Base-by-base conservation (phyloP, 1,284 basidiomycete genomes). In the Vanrija humicola region DNA sequence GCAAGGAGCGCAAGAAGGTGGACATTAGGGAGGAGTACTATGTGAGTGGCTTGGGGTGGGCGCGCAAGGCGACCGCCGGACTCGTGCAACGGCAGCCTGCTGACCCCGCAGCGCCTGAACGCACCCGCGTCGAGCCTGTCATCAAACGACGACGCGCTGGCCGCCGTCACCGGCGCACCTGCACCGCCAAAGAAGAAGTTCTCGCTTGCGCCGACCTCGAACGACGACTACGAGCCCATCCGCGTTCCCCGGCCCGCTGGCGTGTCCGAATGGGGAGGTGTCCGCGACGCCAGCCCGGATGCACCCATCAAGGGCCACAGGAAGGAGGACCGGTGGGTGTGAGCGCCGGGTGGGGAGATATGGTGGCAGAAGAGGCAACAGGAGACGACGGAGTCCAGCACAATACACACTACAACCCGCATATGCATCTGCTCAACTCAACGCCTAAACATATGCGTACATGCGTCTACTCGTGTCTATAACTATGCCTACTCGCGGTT, bases 11-110 rank as follows among this genome's bases (percentile, higher is more conserved):
- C 74, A 89, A 88, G 78, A 88, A 85, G 78, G 86, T 98, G 56
- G 93, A 98, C 74, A 87, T 97, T 23, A 79, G 90, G 48, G 94
- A 97, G 74, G 95, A 97, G 73, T 98, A 98, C 77, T 98, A 88
- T 72, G 91, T 94, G 78, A 75, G 90, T 85, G 15, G 10, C 14
- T 6, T 19, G 34, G 28, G 6, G 9, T n/a, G 1, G n/a, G 40
- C 40, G 19, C 34, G 34, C 7, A 34, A 5, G 3, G 21, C 2
- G 21, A 5, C 21, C 21, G 21, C 21, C 21, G 21, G 21, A 3
- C 21, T 23, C 2, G 21, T 23, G 3, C 21, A 28, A 7, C 28
- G 26, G 28, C 28, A 28, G 34, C 14, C 6, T 2, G n/a, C 46
- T 50, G 8, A 48, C 50, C 14, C 38, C 25, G 8, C 59, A 69